phyloP scores from a whole-genome alignment of 805 yeast species.

The Wickerhamomyces bisporus region DNA sequence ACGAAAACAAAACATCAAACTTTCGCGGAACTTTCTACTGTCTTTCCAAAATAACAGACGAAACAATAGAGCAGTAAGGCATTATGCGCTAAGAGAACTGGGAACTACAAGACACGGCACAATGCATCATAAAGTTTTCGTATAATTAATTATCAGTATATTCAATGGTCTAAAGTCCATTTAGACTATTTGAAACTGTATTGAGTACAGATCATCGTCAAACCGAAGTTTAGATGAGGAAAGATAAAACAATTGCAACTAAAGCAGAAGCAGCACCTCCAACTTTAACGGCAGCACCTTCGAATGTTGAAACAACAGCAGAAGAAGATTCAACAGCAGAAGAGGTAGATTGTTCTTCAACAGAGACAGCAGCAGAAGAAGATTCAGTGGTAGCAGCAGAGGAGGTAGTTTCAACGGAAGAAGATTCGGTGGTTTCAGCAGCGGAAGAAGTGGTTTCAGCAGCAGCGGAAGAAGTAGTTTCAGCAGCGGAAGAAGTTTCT shows the following conservation, averaged over 20 bases:
- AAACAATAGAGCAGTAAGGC: too few relatives aligned
- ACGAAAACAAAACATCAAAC: too few relatives aligned
- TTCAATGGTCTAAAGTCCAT: too few relatives aligned
- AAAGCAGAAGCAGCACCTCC: constrained; percentile 18
- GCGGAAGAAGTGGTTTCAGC: constrained; percentile 4
- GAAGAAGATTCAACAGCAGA: constrained; percentile 4
- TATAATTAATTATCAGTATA: too few relatives aligned
- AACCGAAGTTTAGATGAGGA: constrained; percentile 9
- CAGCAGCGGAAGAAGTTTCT: constrained; percentile 7
- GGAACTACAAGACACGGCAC: too few relatives aligned
- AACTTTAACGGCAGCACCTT: constrained; percentile 19
- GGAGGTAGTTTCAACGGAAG: too few relatives aligned
- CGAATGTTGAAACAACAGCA: constrained; percentile 12
- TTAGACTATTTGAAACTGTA: too few relatives aligned
- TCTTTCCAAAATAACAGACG: too few relatives aligned
- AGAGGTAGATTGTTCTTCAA: too few relatives aligned
- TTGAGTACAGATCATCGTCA: neutral
- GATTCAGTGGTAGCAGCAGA: constrained; percentile 10
- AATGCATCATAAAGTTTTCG: too few relatives aligned
- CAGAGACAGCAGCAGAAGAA: neutral
- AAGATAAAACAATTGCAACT: constrained; percentile 12
- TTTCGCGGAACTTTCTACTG: too few relatives aligned
- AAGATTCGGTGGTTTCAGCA: constrained; percentile 6
- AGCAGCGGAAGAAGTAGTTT: constrained; percentile 1
- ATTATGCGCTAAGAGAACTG: too few relatives aligned